Evolutionary conservation across 352 stramenopile species (phyloP), one percentile per base, ranked within the genome.

Genomic region (Globisporangium canariense): DNA sequence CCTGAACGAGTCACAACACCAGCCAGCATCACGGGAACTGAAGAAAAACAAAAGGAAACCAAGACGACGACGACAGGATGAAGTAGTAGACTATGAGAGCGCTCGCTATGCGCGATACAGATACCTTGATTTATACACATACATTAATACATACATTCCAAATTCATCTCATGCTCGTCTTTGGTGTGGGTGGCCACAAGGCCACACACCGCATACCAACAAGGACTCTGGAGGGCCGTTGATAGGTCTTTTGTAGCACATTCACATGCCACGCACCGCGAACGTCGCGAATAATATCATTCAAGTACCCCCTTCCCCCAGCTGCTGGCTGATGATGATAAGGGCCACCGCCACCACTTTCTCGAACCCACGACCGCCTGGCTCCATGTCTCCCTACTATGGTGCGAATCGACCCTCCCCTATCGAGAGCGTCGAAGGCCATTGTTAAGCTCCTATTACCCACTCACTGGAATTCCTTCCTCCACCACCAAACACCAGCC

Each of bases 31-130:
- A 25, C 43, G 18, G 43, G 16, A 28, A 25, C n/a, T 14, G 32
- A 25, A 57, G 28, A 57, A 28, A 28, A 28, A 28, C 25, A n/a
- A 56, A 36, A 56, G 14, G 7, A 43, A 20, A 13, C 28, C 28
- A 43, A 57, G 30, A 41, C 30, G 30, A 41, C 16, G 28, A 38
- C 36, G 14, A 55, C 22, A 25, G 32, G 47, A 20, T 30, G 28
- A 57, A 43, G 51, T 57, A 58, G 52, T 57, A 58, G 52, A 58
- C n/a, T 52, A 52, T 52, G 52, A 58, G 25, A 56, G 50, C 18
- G 20, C 46, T 8, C 46, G 36, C 43, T 22, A 16, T 9, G n/a
- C 8, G 50, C 25, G 50, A 43, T 57, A 57, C 51, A 57, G 16
- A 43, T 38, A 58, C 52, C 52, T 40, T 46, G 52, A 58, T 58